Evolutionary conservation across 495 filamentous ascomycete genomes (phyloP).

Genomic region (Evansstolkia leycettana): DNA sequence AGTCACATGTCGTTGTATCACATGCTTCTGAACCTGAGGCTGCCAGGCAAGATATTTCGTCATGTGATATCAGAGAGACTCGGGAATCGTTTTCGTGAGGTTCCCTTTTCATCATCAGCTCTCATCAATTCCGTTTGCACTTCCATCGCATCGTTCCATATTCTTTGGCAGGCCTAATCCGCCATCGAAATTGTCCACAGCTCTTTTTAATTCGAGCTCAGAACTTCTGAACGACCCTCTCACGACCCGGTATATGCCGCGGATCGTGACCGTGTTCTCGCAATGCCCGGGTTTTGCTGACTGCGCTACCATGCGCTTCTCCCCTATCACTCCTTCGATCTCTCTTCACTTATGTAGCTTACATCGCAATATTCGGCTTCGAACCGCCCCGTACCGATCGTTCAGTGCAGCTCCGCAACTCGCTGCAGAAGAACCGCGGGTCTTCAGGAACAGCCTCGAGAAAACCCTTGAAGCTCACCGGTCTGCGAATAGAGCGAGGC

Average conservation of each 20-base stretch:
- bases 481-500: constrained; percentile 27
- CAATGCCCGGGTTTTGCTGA: constrained; percentile 11
- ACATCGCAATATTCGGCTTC: neutral
- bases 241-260: constrained; percentile 6
- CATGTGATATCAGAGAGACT: no score
- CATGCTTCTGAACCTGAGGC: no score
- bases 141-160: no score
- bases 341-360: neutral
- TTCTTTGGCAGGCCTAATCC: no score
- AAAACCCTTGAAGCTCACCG: constrained; percentile 43
- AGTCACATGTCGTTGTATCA: no score
- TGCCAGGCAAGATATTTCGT: no score
- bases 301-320: constrained; percentile 17
- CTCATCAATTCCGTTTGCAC: no score
- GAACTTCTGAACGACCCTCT: constrained; percentile 8
- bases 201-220: no score
- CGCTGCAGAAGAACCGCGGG: constrained; percentile 8
- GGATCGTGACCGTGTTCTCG: constrained; percentile 1
- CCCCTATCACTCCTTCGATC: constrained; percentile 7
- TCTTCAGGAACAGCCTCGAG: constrained; percentile 24
- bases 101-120: no score
- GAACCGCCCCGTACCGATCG: constrained; percentile 2
- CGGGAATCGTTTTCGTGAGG: no score
- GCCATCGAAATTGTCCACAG: no score
- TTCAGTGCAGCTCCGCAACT: constrained; percentile 5